Base-by-base conservation (phyloP, 1,284 basidiomycete genomes). In the Apiotrichum akiyoshidainum region DNA sequence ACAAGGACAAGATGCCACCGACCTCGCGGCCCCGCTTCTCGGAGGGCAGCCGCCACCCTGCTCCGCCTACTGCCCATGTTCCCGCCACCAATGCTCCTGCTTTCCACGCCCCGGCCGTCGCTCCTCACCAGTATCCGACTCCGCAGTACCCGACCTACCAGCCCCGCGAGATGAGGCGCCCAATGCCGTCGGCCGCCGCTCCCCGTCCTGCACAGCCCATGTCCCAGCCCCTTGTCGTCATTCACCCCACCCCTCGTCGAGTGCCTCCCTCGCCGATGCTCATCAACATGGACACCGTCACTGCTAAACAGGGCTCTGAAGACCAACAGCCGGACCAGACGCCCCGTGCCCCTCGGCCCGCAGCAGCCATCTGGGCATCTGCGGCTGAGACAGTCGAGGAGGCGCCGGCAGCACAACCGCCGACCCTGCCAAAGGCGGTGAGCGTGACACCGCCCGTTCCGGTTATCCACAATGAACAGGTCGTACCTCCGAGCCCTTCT, bases 261-360 rank as follows among this genome's bases (percentile, higher is more conserved):
- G 22, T 50, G 19, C 42, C 41, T 4, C 51, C 51, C 14, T n/a
- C 41, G 11, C 42, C 41, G 16, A 45, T 45, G 22, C 51, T 52
- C 42, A 45, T 52, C 51, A 45, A 34, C 51, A 52, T 52, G 41
- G 51, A 52, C 41, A 17, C 35, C 17, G 46, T 48, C 46, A n/a
- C 31, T 22, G 46, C 22, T 17, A 19, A 17, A 14, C 8, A 19
- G 17, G 2, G 8, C 46, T 13, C 31, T 6, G 5, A 35, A 1
- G 42, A 5, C 19, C 8, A n/a, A 13, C 17, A 48, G n/a, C 1
- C 31, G 13, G 33, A 48, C 33, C 21, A 34, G 33, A 48, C 46
- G 10, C 46, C 46, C 26, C 9, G 34, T 9, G 33, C 46, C 13
- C n/a, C 26, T 16, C 46, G 46, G 17, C 17, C 46, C 11, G 13